Conservation (phyloP, 495 filamentous ascomycete genomes). For the Aspergillus diversus region DNA sequence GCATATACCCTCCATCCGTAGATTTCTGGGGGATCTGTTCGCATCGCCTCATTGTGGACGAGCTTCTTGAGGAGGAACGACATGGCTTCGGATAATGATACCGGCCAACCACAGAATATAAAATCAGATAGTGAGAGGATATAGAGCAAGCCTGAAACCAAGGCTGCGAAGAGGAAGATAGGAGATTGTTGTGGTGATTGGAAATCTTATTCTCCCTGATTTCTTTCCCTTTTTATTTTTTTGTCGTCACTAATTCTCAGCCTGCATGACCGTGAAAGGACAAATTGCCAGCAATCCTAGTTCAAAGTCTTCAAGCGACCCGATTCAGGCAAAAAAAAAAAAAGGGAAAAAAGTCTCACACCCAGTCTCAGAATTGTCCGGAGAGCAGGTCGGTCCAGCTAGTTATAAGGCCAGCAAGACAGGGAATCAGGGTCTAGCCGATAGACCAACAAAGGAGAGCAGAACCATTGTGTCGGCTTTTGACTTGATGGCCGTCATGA, state of each 20-base stretch:
- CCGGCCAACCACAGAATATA: not conserved
- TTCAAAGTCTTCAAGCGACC: constrained; percentile 2
- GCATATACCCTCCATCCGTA: constrained; percentile 78
- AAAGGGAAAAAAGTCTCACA: not conserved
- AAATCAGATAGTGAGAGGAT: not conserved
- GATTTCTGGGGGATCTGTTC: constrained; percentile 71
- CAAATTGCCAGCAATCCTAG: constrained; percentile 1
- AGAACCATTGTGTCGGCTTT: constrained; percentile 4
- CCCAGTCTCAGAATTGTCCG: constrained; percentile 5
- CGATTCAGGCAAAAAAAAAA: constrained; percentile 3
- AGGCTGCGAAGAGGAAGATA: not conserved
- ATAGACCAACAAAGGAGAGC: constrained; percentile 6
- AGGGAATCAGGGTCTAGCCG: constrained; percentile 6
- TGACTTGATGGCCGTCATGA: constrained; percentile 13
- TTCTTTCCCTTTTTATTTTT: not conserved
- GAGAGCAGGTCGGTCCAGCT: constrained; percentile 9
- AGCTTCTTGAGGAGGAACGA: constrained; percentile 61
- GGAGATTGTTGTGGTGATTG: not conserved
- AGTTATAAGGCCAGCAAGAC: constrained; percentile 13
- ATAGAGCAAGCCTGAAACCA: not conserved
- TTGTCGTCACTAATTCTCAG: not conserved
- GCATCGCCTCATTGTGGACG: constrained; percentile 81
- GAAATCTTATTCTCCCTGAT: not conserved
- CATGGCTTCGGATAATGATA: constrained; percentile 25
- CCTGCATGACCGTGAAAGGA: not conserved